Conservation (phyloP, 2,329 filamentous ascomycete genomes). For the Diaporthe batatas region DNA sequence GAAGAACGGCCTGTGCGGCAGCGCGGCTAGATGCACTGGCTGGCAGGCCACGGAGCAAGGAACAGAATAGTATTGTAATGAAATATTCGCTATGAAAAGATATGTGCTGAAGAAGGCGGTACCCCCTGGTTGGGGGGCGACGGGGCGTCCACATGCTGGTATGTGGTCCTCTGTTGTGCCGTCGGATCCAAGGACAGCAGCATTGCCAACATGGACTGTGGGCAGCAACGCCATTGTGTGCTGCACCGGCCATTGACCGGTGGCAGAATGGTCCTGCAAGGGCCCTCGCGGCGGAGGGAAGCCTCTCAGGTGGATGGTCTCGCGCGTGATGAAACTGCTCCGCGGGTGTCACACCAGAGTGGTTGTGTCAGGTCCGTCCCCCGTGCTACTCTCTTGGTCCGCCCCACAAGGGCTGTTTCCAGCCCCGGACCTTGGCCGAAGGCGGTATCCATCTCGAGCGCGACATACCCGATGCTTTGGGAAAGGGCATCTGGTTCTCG, state of each 20-base stretch:
- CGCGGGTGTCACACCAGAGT: slow-evolving; percentile 14
- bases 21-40: no score
- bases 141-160: not conserved
- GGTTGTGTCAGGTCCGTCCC: slow-evolving; percentile 17
- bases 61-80: slow-evolving; percentile 3
- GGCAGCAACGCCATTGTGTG: not conserved
- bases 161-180: not conserved
- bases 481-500: not conserved
- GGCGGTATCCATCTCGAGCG: slow-evolving; percentile 8
- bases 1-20: no score
- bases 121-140: not conserved
- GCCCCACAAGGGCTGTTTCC: not conserved
- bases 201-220: slow-evolving; percentile 13
- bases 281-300: not conserved
- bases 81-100: slow-evolving; percentile 19
- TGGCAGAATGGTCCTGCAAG: not conserved
- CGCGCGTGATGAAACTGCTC: slow-evolving; percentile 37
- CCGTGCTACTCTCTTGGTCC: slow-evolving; percentile 7
- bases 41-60: not conserved
- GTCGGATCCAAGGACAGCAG: slow-evolving; percentile 3
- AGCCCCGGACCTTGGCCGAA: slow-evolving; percentile 14
- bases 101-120: not conserved
- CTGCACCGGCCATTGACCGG: not conserved
- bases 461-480: slow-evolving; percentile 23
- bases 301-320: not conserved